phyloP scores from a whole-genome alignment of 1,284 basidiomycete genomes.

The Hypsizygus ulmarius region DNA sequence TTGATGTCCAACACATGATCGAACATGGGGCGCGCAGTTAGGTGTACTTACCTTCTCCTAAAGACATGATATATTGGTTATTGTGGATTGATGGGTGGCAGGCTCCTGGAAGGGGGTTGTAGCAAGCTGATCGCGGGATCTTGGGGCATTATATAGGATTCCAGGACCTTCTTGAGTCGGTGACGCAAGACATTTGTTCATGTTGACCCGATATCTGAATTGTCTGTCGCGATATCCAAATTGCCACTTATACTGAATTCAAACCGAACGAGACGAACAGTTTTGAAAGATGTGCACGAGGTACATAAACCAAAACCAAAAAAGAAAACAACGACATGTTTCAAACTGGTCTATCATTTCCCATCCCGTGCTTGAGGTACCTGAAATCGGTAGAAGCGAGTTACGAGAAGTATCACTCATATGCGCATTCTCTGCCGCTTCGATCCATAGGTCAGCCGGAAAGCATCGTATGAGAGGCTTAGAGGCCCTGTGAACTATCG shows the following conservation, averaged over 20 bases:
- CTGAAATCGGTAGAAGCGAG: not conserved
- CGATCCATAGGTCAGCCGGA: not conserved
- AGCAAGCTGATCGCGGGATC: not conserved
- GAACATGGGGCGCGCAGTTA: not conserved
- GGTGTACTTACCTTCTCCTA: slow-evolving; percentile 23
- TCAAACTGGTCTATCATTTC: too few species aligned
- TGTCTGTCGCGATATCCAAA: too few species aligned
- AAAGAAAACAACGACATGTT: too few species aligned
- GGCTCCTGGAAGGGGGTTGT: not conserved
- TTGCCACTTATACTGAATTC: too few species aligned
- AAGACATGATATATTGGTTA: slow-evolving; percentile 18
- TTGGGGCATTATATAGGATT: slow-evolving; percentile 5
- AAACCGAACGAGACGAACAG: too few species aligned
- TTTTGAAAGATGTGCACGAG: too few species aligned
- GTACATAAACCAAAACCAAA: too few species aligned
- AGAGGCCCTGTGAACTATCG: not conserved
- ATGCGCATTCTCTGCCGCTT: not conserved
- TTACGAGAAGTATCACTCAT: not conserved
- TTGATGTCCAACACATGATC: not conserved
- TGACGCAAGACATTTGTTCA: slow-evolving; percentile 19
- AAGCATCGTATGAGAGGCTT: slow-evolving; percentile 1
- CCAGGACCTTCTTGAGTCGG: slow-evolving; percentile 3
- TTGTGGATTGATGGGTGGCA: not conserved
- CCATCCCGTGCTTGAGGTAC: too few species aligned
- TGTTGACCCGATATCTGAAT: slow-evolving; percentile 8